Evolutionary conservation across 2,329 filamentous ascomycete species (phyloP).

Genomic region (Trichoderma asperellum): DNA sequence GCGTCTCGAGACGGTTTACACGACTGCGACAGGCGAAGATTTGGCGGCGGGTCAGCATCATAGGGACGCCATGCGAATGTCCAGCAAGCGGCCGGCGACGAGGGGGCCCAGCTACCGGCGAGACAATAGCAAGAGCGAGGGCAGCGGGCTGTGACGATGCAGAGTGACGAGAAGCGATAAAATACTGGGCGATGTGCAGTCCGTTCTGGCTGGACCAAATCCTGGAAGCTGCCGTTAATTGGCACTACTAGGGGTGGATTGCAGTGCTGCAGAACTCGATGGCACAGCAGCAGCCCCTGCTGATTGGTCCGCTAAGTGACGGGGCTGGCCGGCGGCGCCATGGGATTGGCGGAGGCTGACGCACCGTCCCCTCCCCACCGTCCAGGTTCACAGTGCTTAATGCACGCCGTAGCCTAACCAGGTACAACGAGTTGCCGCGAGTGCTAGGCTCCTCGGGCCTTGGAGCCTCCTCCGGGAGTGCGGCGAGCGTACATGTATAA

Average conservation of each 20-base stretch:
- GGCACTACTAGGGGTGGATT: conserved; percentile 8
- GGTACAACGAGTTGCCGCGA: not conserved
- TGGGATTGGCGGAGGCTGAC: conserved; percentile 18
- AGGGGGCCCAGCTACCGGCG: conserved; percentile 18
- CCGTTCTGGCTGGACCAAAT: conserved; percentile 12
- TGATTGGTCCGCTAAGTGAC: conserved; percentile 26
- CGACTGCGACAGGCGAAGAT: conserved; percentile 27
- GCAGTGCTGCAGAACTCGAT: conserved; percentile 24
- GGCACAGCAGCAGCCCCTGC: conserved; percentile 5
- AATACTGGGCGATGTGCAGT: conserved; percentile 11
- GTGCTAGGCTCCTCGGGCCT: not conserved
- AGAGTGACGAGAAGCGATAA: conserved; percentile 17
- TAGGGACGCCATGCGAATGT: conserved; percentile 39
- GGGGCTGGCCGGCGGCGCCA: conserved; percentile 7
- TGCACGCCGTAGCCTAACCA: conserved; percentile 4
- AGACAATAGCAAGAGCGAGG: not conserved
- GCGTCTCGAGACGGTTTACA: conserved; percentile 29
- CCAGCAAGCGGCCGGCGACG: conserved; percentile 25
- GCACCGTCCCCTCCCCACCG: conserved; percentile 7
- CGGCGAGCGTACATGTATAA: too few relatives aligned
- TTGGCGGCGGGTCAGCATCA: conserved; percentile 36
- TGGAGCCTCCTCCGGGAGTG: not conserved
- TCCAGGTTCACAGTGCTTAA: conserved; percentile 13
- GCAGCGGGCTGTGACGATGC: conserved; percentile 5
- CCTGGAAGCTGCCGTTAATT: conserved; percentile 27